phyloP scores from a whole-genome alignment of 2,329 filamentous ascomycete genomes.

The Phaeosphaeriaceae sp. region DNA sequence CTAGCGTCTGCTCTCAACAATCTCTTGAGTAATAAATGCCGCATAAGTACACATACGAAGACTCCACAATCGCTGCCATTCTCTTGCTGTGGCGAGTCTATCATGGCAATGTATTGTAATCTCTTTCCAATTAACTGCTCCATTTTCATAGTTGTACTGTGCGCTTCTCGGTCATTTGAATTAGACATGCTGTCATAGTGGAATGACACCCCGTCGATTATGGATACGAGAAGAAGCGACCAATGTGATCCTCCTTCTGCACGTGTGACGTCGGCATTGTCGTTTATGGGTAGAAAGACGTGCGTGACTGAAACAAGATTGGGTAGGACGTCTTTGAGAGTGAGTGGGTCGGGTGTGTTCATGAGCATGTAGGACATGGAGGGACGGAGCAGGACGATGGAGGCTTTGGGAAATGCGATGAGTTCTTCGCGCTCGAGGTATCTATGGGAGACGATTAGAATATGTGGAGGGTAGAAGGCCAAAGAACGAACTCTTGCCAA shows the following conservation, averaged over 20 bases:
- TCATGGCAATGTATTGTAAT: constrained; percentile 78
- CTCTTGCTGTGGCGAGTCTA: constrained; percentile 87
- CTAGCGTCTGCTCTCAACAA: constrained; percentile 78
- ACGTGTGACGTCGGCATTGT: constrained; percentile 77
- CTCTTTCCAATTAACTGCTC: constrained; percentile 69
- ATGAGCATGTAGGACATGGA: constrained; percentile 92
- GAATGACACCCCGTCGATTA: constrained; percentile 89
- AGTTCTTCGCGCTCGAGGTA: constrained; percentile 92
- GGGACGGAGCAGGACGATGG: constrained; percentile 89
- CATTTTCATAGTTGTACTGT: constrained; percentile 72
- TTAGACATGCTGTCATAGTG: constrained; percentile 91
- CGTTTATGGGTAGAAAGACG: constrained; percentile 95
- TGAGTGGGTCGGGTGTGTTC: constrained; percentile 67
- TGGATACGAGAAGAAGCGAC: constrained; percentile 88
- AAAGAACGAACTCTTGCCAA: constrained; percentile 80
- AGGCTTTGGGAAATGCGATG: constrained; percentile 76
- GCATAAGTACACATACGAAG: constrained; percentile 94
- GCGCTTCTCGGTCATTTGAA: constrained; percentile 77
- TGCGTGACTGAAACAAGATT: constrained; percentile 83
- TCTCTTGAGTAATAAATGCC: constrained; percentile 85
- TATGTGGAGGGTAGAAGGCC: background rate
- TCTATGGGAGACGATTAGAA: constrained; percentile 47
- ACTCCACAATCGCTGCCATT: constrained; percentile 95
- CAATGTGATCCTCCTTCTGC: constrained; percentile 95
- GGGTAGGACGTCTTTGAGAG: constrained; percentile 72